Evolutionary conservation across 192 early-diverging fungal species (phyloP), one percentile per base, ranked within the genome.

Genomic region (Linnemannia elongata): DNA sequence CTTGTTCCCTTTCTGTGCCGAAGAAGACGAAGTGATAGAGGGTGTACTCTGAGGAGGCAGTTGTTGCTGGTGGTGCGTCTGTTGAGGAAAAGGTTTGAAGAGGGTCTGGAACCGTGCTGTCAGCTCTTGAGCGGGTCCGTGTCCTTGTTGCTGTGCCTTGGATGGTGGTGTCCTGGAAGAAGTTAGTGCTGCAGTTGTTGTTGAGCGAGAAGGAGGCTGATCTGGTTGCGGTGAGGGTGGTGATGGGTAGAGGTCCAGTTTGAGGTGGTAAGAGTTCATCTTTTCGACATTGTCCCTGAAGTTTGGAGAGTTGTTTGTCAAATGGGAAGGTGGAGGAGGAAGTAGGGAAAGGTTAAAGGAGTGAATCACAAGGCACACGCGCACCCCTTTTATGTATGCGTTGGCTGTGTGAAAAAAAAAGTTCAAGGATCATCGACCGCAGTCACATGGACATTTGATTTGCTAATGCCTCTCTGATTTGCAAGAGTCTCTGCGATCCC

Each of bases 241-340:
- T 72, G 36, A 20, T 36, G 72, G 52, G 77, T 78, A 89, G 35
- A 89, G 78, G 49, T 88, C 82, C 54, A 88, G 76, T 75, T 88
- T 88, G 55, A 88, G 82, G 79, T 88, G 88, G 79, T 88, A 88
- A 84, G 49, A 85, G 73, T 85, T 49, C 88, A 88, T 88, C 60
- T 70, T 74, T 76, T 72, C 45, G 68, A 63, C 85, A 82, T 88
- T 24, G 85, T 66, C 44, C 36, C 33, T 17, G n/a, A 36, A 45
- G 12, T 45, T 45, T 45, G 44, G 9, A 44, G 24, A 27, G 38
- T 9, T 9, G 42, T 44, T 0, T 44, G 42, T 39, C 41, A n/a
- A 44, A 44, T 39, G 36, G 24, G 44, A 27, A 39, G 18, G 6
- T 0, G 27, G 15, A 41, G 39, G 69, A 30, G 38, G 69, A 15